Evolutionary conservation across 2,329 filamentous ascomycete genomes (phyloP).

Genomic region (Diaporthe sp.): DNA sequence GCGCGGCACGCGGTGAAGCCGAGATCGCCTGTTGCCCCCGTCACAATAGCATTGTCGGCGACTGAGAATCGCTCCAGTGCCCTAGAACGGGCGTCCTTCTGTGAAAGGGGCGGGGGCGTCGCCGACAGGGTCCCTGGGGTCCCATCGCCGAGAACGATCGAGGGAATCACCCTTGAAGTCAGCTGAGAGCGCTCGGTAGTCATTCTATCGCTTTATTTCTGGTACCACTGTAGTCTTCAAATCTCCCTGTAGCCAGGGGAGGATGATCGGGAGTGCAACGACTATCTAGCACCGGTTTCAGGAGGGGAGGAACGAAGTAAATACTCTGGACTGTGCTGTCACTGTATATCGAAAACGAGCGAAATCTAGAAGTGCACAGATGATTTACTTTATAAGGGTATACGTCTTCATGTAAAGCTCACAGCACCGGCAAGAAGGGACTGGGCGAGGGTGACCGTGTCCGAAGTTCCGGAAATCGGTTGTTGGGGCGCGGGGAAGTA

Average conservation of each 20-base stretch:
- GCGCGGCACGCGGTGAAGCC: slow-evolving; percentile 71
- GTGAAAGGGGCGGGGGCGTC: slow-evolving; percentile 32
- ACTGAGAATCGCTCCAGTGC: slow-evolving; percentile 50
- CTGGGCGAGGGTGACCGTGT: slow-evolving; percentile 29
- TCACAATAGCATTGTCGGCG: slow-evolving; percentile 61
- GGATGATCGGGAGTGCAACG: background rate
- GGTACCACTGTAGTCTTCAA: background rate
- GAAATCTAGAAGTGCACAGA: too few relatives aligned
- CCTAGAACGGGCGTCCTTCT: slow-evolving; percentile 26
- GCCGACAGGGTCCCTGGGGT: slow-evolving; percentile 34
- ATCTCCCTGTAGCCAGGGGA: background rate
- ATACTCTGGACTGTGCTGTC: background rate
- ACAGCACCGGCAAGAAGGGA: background rate
- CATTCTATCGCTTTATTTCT: slow-evolving; percentile 1
- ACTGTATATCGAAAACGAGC: background rate
- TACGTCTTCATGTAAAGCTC: background rate
- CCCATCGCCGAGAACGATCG: slow-evolving; percentile 35
- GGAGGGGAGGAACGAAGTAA: background rate
- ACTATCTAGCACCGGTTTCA: background rate
- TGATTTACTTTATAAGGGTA: background rate
- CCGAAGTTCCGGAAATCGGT: slow-evolving; percentile 2
- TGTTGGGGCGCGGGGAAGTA: slow-evolving; percentile 26
- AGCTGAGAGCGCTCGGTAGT: slow-evolving; percentile 41
- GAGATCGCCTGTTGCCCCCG: slow-evolving; percentile 76
- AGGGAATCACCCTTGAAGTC: slow-evolving; percentile 37